phyloP scores from a whole-genome alignment of 805 yeast species.

The Metschnikowia baotianmanensis region DNA sequence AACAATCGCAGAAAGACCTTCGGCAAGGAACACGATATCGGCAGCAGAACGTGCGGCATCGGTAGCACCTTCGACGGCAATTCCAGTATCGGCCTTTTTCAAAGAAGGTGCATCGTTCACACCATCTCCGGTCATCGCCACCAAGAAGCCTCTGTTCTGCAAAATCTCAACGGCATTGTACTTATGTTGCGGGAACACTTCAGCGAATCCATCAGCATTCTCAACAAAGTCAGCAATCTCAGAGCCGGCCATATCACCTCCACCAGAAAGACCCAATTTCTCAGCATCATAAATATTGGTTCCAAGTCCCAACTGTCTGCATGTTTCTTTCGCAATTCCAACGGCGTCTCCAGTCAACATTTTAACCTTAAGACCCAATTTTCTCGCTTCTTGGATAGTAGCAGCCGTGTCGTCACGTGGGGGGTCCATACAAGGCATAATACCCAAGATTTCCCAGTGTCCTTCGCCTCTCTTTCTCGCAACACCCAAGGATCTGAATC shows the following conservation, averaged over 20 bases:
- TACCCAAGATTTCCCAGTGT: slow-evolving; percentile 96
- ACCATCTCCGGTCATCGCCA: slow-evolving; percentile 99
- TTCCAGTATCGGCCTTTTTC: slow-evolving; percentile 87
- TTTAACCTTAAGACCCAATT: slow-evolving; percentile 91
- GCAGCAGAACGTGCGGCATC: slow-evolving; percentile 98
- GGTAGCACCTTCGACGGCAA: slow-evolving; percentile 98
- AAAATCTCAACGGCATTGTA: slow-evolving; percentile 93
- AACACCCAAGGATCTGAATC: slow-evolving; percentile 98
- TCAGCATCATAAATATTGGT: slow-evolving; percentile 96
- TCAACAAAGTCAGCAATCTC: slow-evolving; percentile 96
- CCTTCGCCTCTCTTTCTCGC: slow-evolving; percentile 98
- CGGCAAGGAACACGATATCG: slow-evolving; percentile 89
- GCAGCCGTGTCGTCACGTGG: slow-evolving; percentile 98
- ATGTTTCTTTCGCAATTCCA: slow-evolving; percentile 97
- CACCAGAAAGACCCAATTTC: slow-evolving; percentile 90
- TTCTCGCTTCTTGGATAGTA: slow-evolving; percentile 88
- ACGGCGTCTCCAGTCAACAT: slow-evolving; percentile 99
- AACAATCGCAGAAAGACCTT: slow-evolving; percentile 92
- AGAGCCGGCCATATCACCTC: slow-evolving; percentile 95
- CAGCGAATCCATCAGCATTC: slow-evolving; percentile 97
- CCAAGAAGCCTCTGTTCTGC: slow-evolving; percentile 94
- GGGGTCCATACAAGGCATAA: slow-evolving; percentile 99
- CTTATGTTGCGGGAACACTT: slow-evolving; percentile 98
- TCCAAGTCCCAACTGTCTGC: slow-evolving; percentile 96
- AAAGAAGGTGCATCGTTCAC: slow-evolving; percentile 97